Evolutionary conservation across 2,329 filamentous ascomycete genomes (phyloP).

Genomic region (Fusarium fracticaudum): DNA sequence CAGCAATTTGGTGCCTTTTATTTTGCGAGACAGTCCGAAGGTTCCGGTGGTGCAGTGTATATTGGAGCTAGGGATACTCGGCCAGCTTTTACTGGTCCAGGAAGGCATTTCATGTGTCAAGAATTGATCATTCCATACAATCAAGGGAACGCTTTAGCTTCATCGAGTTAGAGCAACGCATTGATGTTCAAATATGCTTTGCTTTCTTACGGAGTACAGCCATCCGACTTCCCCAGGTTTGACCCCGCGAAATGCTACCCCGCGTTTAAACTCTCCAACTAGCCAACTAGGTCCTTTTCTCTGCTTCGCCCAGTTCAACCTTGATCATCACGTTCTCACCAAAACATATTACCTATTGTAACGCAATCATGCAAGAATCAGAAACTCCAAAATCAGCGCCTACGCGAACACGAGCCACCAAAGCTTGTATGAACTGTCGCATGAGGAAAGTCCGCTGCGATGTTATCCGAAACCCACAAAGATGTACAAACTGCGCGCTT

Average conservation of each 20-base stretch:
- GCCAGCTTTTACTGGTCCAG: not conserved
- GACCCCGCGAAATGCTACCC: not conserved
- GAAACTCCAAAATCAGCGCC: accelerated
- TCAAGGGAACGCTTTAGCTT: no score
- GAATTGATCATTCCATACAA: no score
- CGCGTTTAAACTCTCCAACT: not conserved
- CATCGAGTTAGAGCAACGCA: no score
- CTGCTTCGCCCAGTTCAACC: no score
- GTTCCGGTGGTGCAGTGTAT: not conserved
- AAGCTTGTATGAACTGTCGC: not conserved
- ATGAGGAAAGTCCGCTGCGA: not conserved
- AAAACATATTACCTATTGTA: not conserved
- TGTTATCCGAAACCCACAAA: not conserved
- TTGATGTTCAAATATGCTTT: not conserved
- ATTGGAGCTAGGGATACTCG: not conserved
- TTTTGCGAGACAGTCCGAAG: not conserved
- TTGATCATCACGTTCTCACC: not conserved
- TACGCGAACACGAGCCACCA: not conserved
- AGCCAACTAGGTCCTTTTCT: not conserved
- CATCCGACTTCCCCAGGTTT: not conserved
- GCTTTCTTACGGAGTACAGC: not conserved
- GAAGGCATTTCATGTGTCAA: no score
- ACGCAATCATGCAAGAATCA: not conserved
- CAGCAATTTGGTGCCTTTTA: accelerated
- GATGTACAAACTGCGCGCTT: not conserved